Evolutionary conservation across 768 basidiomycete species (phyloP).

Genomic region (Roridomyces roridus): DNA sequence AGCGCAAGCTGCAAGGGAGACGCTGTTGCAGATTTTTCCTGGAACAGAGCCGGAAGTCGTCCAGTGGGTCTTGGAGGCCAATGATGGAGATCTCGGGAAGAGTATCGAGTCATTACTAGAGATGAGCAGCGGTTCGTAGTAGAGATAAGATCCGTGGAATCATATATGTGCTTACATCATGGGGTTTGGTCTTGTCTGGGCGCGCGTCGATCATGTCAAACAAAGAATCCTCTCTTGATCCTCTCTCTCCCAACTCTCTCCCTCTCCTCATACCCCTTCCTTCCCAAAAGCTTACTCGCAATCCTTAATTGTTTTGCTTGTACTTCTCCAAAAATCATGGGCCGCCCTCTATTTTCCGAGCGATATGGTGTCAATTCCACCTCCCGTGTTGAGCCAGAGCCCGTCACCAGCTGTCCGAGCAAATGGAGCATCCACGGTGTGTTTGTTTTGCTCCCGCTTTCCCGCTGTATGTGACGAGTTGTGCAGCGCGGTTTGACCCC

Average conservation of each 20-base stretch:
- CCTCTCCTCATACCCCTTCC: not conserved
- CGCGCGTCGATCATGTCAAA: no score
- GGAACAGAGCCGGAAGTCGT: conserved; percentile 80
- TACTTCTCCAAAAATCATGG: conserved; percentile 45
- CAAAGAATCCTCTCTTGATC: no score
- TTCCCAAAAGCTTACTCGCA: conserved; percentile 19
- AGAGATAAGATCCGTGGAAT: no score
- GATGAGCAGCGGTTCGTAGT: conserved; percentile 54
- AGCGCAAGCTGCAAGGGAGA: conserved; percentile 72
- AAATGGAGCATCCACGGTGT: conserved; percentile 68
- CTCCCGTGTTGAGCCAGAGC: conserved; percentile 49
- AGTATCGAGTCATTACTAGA: conserved; percentile 88
- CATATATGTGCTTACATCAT: no score
- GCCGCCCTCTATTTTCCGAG: conserved; percentile 64
- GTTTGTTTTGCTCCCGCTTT: not conserved
- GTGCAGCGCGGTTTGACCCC: conserved; percentile 61
- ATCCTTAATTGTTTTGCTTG: conserved; percentile 22
- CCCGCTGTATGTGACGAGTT: no score
- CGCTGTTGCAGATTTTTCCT: conserved; percentile 90
- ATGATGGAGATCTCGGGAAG: conserved; percentile 85
- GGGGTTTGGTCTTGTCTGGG: no score
- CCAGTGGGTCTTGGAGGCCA: conserved; percentile 90
- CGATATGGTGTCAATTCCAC: conserved; percentile 43
- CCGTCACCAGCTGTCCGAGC: conserved; percentile 37
- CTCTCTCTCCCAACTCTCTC: no score